phyloP scores from a whole-genome alignment of 164 flowering plant genomes.

The Aristolochia contorta region DNA sequence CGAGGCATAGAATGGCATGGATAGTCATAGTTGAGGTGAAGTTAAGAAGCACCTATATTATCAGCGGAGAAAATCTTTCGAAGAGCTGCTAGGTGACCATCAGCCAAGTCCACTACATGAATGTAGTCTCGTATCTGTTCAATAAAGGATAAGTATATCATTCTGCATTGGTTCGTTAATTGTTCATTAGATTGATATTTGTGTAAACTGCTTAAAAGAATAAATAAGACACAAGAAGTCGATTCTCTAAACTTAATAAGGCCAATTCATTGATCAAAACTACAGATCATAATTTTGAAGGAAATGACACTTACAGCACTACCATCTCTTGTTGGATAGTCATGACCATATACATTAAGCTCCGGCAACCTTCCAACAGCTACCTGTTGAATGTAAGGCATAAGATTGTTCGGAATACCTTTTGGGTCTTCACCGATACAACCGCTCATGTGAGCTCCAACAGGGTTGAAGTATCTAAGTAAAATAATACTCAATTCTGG shows the following conservation, averaged over 20 bases:
- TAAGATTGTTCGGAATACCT: constrained; percentile 91
- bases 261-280: no score
- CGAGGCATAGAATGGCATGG: no score
- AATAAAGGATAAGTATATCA: not conserved
- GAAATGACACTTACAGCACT: constrained; percentile 56
- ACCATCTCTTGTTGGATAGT: constrained; percentile 90
- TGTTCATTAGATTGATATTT: no score
- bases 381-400: constrained; percentile 95
- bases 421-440: constrained; percentile 92
- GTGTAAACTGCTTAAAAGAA: no score
- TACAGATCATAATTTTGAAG: not conserved
- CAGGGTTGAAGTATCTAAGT: constrained; percentile 89
- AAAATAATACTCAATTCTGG: constrained; percentile 76
- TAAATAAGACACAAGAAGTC: no score
- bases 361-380: constrained; percentile 91
- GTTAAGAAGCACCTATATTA: constrained; percentile 37
- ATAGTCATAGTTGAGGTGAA: no score
- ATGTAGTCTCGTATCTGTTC: constrained; percentile 71
- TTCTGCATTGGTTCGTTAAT: no score
- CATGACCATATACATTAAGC: constrained; percentile 83
- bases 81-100: constrained; percentile 81
- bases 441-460: constrained; percentile 92
- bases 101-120: constrained; percentile 85
- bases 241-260: no score
- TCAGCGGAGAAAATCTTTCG: constrained; percentile 42